A percentile compares a stretch with the other conserved stretches of the same genome.
Evolutionary conservation across 805 yeast species (phyloP).

Genomic region (Schwanniomyces sp.): DNA sequence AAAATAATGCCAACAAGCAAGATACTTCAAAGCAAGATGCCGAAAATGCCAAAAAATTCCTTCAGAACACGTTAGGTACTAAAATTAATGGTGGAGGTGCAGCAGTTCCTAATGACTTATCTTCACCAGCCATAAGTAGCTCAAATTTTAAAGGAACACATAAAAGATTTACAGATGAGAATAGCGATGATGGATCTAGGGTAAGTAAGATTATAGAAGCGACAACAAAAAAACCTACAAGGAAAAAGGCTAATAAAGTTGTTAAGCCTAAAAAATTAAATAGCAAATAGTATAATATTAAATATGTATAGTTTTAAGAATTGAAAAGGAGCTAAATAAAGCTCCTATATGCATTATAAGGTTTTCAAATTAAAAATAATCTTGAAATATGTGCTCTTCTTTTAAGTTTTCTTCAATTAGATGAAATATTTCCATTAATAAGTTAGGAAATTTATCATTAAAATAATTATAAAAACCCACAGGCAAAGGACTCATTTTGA

Average conservation of each 20-base stretch:
- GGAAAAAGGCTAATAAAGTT: neutral
- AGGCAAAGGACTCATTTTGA: constrained; percentile 75
- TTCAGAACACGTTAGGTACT: constrained; percentile 45
- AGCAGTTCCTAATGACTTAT: constrained; percentile 20
- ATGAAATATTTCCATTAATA: constrained; percentile 72
- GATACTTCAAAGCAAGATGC: constrained; percentile 26
- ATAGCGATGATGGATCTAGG: constrained; percentile 5
- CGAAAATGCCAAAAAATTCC: constrained; percentile 46
- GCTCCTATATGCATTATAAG: constrained; percentile 8
- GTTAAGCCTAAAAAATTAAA: constrained; percentile 1
- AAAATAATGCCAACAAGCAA: constrained; percentile 18
- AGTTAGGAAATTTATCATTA: constrained; percentile 68
- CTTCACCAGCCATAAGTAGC: constrained; percentile 39
- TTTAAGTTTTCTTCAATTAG: constrained; percentile 56
- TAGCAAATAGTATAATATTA: constrained; percentile 5
- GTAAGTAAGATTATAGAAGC: neutral
- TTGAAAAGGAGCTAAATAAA: neutral
- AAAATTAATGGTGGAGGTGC: constrained; percentile 28
- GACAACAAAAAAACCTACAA: neutral
- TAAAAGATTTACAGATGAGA: constrained; percentile 29
- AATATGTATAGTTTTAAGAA: neutral
- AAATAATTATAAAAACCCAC: constrained; percentile 82
- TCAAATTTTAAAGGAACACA: constrained; percentile 39
- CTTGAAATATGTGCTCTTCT: constrained; percentile 61
- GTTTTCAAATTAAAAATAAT: constrained; percentile 24